Evolutionary conservation across 192 early-diverging fungal species (phyloP), one percentile per base, ranked within the genome.

Genomic region (Obelidium mucronatum): DNA sequence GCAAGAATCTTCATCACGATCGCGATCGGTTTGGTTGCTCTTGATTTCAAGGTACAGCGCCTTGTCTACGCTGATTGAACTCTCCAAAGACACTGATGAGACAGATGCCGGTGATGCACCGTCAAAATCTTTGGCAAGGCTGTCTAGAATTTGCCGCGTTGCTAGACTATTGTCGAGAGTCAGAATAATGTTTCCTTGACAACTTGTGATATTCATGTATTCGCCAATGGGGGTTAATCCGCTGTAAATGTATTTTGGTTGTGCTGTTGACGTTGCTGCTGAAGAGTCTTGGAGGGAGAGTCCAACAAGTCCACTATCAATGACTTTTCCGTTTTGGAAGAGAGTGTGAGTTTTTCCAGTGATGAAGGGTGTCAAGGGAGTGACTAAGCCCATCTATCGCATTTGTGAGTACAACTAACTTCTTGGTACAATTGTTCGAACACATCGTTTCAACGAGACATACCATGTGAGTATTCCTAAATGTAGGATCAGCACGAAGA

Each of bases 151-250:
- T 44, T 74, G 55, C 11, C 17, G 6, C 22, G 72, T 74, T 8
- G 72, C 56, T 8, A 22, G 42, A 2, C 11, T 4, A 11, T 33
- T 22, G 37, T 60, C 60, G 40, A 74, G 72, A 1, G 59, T 40
- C 6, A 63, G 35, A 31, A 74, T 74, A 48, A 74, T 74, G 60
- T 74, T 74, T n/a, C 72, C 72, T 40, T 51, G 72, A 33, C 72
- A 74, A 30, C 17, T 24, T 8, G 42, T 68, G 6, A 58, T 67
- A 44, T 39, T 15, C 6, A 67, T 13, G 33, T 40, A 42, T 17
- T 13, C 22, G 44, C 40, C 37, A 24, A 56, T 13, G 13, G 69
- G 69, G 28, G 69, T 72, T 19, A 72, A 19, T 51, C 58, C 11
- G 19, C 33, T 55, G 44, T 52, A 72, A 19, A 30, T 33, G 55